phyloP scores from a whole-genome alignment of 352 stramenopile species.

The Phytophthora hybrid region DNA sequence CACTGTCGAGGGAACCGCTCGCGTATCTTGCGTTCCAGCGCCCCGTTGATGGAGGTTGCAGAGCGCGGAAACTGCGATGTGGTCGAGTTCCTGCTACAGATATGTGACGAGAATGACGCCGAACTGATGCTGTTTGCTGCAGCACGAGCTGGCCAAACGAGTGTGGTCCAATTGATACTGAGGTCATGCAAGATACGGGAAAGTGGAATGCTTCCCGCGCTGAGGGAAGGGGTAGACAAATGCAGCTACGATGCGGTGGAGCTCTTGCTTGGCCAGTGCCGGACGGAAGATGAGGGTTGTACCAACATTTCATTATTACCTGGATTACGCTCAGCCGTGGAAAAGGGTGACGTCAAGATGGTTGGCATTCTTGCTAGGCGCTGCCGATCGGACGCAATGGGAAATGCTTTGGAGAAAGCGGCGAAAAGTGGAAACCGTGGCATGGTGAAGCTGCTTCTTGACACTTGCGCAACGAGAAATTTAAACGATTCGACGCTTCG shows the following conservation, averaged over 20 bases:
- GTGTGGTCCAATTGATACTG: not conserved
- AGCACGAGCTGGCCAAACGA: not conserved
- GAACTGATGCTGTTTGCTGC: not conserved
- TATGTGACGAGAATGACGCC: not conserved
- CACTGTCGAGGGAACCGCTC: not conserved
- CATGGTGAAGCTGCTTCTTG: constrained; percentile 2
- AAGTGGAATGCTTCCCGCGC: not conserved
- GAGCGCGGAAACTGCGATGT: not conserved
- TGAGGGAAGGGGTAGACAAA: not conserved
- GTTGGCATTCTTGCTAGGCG: not conserved
- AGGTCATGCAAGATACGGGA: not conserved
- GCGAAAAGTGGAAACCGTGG: not conserved
- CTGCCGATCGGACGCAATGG: not conserved
- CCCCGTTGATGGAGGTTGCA: not conserved
- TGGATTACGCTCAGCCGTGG: not conserved
- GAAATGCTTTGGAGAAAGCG: not conserved
- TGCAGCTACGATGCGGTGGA: not conserved
- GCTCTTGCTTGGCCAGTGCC: not conserved
- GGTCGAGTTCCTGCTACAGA: not conserved
- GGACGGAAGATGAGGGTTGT: not conserved
- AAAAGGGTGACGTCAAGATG: not conserved
- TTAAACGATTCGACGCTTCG: not conserved
- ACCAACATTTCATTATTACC: not conserved
- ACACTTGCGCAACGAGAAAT: not conserved
- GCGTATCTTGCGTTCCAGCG: not conserved